Percentiles rank a stretch among this genome's conserved stretches.
Evolutionary conservation across 108 stramenopile species (phyloP).

Genomic region (Aurantiochytrium sp.): DNA sequence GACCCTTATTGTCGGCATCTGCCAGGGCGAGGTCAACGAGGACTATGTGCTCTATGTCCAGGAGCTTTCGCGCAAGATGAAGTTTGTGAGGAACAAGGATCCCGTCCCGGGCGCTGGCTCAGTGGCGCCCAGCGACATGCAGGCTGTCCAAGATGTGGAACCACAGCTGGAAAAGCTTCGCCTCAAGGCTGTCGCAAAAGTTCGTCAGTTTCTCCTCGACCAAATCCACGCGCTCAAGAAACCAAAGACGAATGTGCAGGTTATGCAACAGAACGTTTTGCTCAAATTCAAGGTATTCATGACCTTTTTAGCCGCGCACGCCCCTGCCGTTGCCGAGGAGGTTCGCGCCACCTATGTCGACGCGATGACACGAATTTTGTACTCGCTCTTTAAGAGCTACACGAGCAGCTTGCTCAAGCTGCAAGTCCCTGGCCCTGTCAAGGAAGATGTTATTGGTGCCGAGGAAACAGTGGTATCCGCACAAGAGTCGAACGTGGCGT

Average conservation of each 20-base stretch:
- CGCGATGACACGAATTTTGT: slow-evolving; percentile 82
- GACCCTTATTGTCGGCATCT: slow-evolving; percentile 67
- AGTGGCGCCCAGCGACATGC: slow-evolving; percentile 69
- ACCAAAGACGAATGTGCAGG: slow-evolving; percentile 89
- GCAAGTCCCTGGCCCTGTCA: slow-evolving; percentile 70
- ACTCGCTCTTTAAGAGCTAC: slow-evolving; percentile 85
- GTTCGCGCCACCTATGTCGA: slow-evolving; percentile 80
- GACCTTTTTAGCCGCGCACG: slow-evolving; percentile 76
- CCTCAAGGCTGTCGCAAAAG: slow-evolving; percentile 63
- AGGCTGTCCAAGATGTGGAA: slow-evolving; percentile 77
- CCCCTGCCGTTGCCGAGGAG: slow-evolving; percentile 78
- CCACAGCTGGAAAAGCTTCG: slow-evolving; percentile 74
- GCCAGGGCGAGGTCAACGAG: slow-evolving; percentile 76
- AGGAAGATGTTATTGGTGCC: slow-evolving; percentile 86
- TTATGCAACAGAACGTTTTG: slow-evolving; percentile 84
- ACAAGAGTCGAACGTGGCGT: not conserved
- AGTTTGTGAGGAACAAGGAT: slow-evolving; percentile 43
- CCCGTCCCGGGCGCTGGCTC: slow-evolving; percentile 43
- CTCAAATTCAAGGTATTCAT: slow-evolving; percentile 73
- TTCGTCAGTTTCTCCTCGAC: slow-evolving; percentile 75
- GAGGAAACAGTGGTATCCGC: slow-evolving; percentile 33
- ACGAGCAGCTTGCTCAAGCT: slow-evolving; percentile 79
- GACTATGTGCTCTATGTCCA: slow-evolving; percentile 74
- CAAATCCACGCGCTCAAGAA: slow-evolving; percentile 48
- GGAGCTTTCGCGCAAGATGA: slow-evolving; percentile 73